Evolutionary conservation across 73 alveolate species (phyloP), one percentile per base, ranked within the genome.

Genomic region (Paramecium biaurelia): DNA sequence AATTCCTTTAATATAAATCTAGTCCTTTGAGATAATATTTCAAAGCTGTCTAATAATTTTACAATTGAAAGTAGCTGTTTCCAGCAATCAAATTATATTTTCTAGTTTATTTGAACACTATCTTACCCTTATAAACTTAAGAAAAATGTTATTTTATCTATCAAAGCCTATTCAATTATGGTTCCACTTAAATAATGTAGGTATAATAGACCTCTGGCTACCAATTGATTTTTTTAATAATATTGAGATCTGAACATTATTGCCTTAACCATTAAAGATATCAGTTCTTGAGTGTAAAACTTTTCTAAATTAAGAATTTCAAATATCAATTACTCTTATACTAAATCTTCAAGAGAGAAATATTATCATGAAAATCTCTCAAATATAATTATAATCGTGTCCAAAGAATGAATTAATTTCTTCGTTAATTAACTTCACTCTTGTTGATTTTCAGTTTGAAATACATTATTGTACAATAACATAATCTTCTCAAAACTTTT

Each of bases 321-420:
- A 28, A n/a, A 14, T 53, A 53, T 53, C 68, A 53, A 32, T 15
- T 72, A 38, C 86, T 35, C 45, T 72, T 30, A 32, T 12, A 28
- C 26, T 53, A 53, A 1, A 53, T 53, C 68, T 72, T 72, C 63
- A 72, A 28, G 10, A 32, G 35, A 32, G n/a, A 42, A 72, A 72
- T 72, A 37, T n/a, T 30, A 38, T 72, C 86, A 72, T 72, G 86
- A 35, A 72, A 72, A 72, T 72, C 86, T 72, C 86, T 72, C 32
- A 72, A 2, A 72, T 35, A 72, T 21, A 72, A 38, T 35, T 9
- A 35, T 4, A 72, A 72, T 12, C 86, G 11, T 5, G 26, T 15
- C 86, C 86, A 72, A 28, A 72, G 45, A 5, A 72, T 34, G 32
- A 34, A 72, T 20, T 15, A 37, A 35, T 21, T 35, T 37, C 18